phyloP scores from a whole-genome alignment of 192 early-diverging fungal species.

The Hyaloraphidium curvatum region DNA sequence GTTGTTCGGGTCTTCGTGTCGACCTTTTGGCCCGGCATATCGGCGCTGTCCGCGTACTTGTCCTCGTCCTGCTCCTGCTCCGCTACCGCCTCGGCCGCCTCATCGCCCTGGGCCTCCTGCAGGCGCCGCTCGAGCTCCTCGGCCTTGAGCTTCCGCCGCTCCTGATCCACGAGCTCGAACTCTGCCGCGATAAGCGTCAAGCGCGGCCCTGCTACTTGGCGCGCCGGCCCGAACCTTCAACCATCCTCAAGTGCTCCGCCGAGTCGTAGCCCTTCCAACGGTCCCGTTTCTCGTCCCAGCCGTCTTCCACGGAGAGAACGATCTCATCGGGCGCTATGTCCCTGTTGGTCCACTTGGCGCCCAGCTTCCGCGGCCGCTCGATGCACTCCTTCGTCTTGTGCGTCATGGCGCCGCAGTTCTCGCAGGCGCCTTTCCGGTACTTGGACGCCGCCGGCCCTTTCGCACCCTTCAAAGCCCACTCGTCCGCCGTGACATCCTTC shows the following conservation, averaged over 20 bases:
- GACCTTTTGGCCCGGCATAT: slow-evolving; percentile 65
- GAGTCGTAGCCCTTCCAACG: slow-evolving; percentile 98
- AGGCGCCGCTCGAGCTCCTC: slow-evolving; percentile 46
- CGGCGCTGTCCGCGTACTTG: slow-evolving; percentile 67
- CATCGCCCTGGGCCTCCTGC: slow-evolving; percentile 8
- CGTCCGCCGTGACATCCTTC: slow-evolving; percentile 19
- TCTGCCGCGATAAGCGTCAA: slow-evolving; percentile 26
- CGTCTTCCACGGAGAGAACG: slow-evolving; percentile 46
- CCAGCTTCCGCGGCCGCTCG: slow-evolving; percentile 71
- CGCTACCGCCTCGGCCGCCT: slow-evolving; percentile 18
- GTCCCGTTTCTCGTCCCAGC: slow-evolving; percentile 93
- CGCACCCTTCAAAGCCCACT: slow-evolving; percentile 67
- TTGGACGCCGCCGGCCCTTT: slow-evolving; percentile 65
- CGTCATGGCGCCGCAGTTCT: slow-evolving; percentile 91
- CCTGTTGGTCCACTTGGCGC: slow-evolving; percentile 74
- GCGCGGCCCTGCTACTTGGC: not conserved
- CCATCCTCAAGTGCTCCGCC: slow-evolving; percentile 50
- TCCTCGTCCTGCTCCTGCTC: slow-evolving; percentile 55
- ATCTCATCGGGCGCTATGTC: slow-evolving; percentile 73
- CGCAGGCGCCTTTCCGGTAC: slow-evolving; percentile 86
- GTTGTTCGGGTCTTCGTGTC: slow-evolving; percentile 83
- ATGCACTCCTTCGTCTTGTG: slow-evolving; percentile 89
- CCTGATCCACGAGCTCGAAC: slow-evolving; percentile 82
- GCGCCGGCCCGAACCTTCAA: slow-evolving; percentile 20
- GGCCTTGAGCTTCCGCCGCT: slow-evolving; percentile 57